Conservation (phyloP, 208 protist genomes). For the Crithidia brevicula region DNA sequence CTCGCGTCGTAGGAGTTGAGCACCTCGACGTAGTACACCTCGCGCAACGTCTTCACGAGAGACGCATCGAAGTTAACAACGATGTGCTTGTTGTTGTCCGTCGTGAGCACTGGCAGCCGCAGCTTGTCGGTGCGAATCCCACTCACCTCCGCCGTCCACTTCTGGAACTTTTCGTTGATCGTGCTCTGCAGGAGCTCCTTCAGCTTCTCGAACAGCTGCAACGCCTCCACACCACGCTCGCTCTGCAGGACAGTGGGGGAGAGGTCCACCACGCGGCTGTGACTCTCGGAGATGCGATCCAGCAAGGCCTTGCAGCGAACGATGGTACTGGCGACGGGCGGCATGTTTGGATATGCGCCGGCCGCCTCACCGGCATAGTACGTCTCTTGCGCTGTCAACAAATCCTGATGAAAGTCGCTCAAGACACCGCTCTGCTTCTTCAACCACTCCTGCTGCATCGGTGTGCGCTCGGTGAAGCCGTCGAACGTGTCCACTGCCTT, state of each 20-base stretch:
- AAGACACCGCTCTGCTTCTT: conserved; percentile 93
- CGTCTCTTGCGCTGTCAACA: conserved; percentile 90
- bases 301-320: conserved; percentile 93
- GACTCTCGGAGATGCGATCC: conserved; percentile 94
- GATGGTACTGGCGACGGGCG: conserved; percentile 92
- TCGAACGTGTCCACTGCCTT: conserved; percentile 98
- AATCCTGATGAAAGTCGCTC: conserved; percentile 84
- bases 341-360: conserved; percentile 92
- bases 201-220: conserved; percentile 86
- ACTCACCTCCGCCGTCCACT: conserved; percentile 93
- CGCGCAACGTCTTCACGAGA: conserved; percentile 95
- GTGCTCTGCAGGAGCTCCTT: conserved; percentile 58
- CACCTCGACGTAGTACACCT: conserved; percentile 96
- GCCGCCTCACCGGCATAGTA: conserved; percentile 88
- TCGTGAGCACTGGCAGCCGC: conserved; percentile 90
- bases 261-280: conserved; percentile 80
- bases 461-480: conserved; percentile 92
- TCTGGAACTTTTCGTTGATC: conserved; percentile 84
- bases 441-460: conserved; percentile 94
- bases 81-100: conserved; percentile 61
- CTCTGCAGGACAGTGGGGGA: conserved; percentile 81
- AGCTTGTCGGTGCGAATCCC: conserved; percentile 93
- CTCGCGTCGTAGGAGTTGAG: conserved; percentile 88
- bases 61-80: conserved; percentile 97
- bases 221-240: conserved; percentile 79